phyloP scores from a whole-genome alignment of 2,329 filamentous ascomycete species.

The Pseudovirgaria hyperparasitica region DNA sequence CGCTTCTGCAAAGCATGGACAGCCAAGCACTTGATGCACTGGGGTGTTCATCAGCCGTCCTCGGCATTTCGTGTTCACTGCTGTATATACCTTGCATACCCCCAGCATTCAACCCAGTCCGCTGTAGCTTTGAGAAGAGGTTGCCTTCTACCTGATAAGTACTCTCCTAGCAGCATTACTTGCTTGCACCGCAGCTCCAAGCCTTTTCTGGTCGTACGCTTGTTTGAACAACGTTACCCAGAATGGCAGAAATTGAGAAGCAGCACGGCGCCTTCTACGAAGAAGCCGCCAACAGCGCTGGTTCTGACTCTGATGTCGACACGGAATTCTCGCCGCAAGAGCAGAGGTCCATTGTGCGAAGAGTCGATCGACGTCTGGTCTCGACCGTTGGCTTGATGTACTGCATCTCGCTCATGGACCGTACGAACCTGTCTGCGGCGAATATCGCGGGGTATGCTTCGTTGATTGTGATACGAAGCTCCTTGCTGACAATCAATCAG shows the following conservation, averaged over 20 bases:
- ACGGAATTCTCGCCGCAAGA: slow-evolving; percentile 44
- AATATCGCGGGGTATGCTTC: slow-evolving; percentile 50
- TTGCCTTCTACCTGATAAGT: too few relatives aligned
- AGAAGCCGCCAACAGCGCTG: slow-evolving; percentile 9
- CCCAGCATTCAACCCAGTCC: too few relatives aligned
- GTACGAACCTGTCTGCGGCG: slow-evolving; percentile 63
- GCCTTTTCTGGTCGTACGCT: too few relatives aligned
- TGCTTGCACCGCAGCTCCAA: too few relatives aligned
- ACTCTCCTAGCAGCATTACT: too few relatives aligned
- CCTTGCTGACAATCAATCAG: slow-evolving; percentile 11
- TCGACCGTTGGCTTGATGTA: slow-evolving; percentile 47
- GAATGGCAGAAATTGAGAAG: slow-evolving; percentile 19
- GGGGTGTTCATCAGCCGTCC: too few relatives aligned
- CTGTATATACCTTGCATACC: too few relatives aligned
- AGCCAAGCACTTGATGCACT: too few relatives aligned
- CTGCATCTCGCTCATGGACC: slow-evolving; percentile 65
- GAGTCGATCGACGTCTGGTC: slow-evolving; percentile 49
- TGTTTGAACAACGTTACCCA: too few relatives aligned
- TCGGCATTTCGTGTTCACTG: too few relatives aligned
- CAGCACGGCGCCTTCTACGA: slow-evolving; percentile 10
- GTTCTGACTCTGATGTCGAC: slow-evolving; percentile 15
- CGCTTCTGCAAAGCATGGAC: too few relatives aligned
- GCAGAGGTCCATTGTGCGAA: slow-evolving; percentile 53
- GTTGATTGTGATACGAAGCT: neutral
- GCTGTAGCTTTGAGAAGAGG: too few relatives aligned